These are phyloP conservation scores for Hansfordia pulvinata DNA, from an alignment of 2,329 filamentous ascomycete genomes.

Conservation along the genomic window DNA sequence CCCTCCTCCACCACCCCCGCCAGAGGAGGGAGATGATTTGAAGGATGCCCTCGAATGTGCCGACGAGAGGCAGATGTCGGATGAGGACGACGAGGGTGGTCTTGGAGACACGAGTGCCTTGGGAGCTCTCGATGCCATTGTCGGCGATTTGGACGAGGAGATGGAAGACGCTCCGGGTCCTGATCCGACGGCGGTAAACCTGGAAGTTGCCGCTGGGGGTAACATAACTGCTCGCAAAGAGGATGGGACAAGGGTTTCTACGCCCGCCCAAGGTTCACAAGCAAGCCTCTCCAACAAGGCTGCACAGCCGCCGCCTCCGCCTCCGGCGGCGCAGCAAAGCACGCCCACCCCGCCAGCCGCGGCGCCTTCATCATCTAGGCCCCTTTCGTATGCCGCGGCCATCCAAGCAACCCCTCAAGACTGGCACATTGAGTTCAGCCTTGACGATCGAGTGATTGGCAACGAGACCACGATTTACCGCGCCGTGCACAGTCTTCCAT, in stretches of 20 bases:
- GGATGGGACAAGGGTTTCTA: constrained; percentile 76
- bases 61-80: constrained; percentile 74
- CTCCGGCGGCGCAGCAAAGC: constrained; percentile 23
- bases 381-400: constrained; percentile 74
- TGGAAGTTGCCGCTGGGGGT: constrained; percentile 76
- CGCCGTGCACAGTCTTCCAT: constrained; percentile 59
- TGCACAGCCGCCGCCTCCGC: constrained; percentile 23
- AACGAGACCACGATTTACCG: constrained; percentile 95
- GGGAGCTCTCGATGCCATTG: constrained; percentile 70
- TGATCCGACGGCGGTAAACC: constrained; percentile 77
- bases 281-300: constrained; percentile 23
- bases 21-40: constrained; percentile 44
- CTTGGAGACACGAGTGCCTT: constrained; percentile 50
- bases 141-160: constrained; percentile 82
- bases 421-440: constrained; percentile 94
- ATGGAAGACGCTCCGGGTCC: constrained; percentile 59
- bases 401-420: constrained; percentile 73
- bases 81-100: constrained; percentile 49
- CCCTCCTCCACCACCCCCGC: constrained; percentile 34
- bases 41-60: constrained; percentile 77
- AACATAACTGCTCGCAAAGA: constrained; percentile 87
- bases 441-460: constrained; percentile 69
- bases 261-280: constrained; percentile 49
- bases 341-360: constrained; percentile 26
- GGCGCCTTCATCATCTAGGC: constrained; percentile 42